Evolutionary conservation across 2,329 filamentous ascomycete species (phyloP), one percentile per base, ranked within the genome.

Genomic region (Stagonosporopsis tanaceti): DNA sequence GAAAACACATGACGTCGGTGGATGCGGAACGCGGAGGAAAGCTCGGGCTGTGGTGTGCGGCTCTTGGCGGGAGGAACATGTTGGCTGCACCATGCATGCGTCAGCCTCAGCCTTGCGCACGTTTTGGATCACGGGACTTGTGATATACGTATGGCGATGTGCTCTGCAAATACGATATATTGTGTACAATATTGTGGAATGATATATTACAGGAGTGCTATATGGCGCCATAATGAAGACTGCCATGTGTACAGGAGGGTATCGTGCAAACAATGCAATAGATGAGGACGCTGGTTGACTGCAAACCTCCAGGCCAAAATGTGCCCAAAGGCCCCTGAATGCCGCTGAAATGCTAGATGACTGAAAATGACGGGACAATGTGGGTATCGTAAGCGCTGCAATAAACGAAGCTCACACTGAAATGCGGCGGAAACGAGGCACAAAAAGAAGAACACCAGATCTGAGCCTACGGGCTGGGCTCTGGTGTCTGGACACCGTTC

Each of bases 401-500:
- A 48, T 40, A 42, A 53, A 37, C 46, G 20, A 53, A 50, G 37
- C 50, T 35, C 46, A 50, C 35, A 46, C 50, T 47, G 15, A 28
- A 42, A 20, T 25, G 35, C 39, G 40, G 44, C 12, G 35, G 40
- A 48, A 24, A 35, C 34, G 27, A 28, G 30, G 35, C 45, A 47
- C 50, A 24, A 41, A 12, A 50, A 24, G n/a, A 40, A 53, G 44
- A 22, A 47, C 27, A 38, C 39, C 32, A 48, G 34, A 12, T 22
- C 17, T 8, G 38, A 7, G 8, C 40, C 71, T 62, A 76, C 38
- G 75, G 75, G 61, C 74, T 77, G n/a, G 74, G 75, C 50, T 75
- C 74, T 8, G 75, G 75, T n/a, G 75, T 77, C 46, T 73, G 69
- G 35, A 73, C 58, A 20, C 75, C 75, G 47, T 71, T 56, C 41